Conservation (phyloP, 1,139 yeast genomes). For the Nadsonia commutata region DNA sequence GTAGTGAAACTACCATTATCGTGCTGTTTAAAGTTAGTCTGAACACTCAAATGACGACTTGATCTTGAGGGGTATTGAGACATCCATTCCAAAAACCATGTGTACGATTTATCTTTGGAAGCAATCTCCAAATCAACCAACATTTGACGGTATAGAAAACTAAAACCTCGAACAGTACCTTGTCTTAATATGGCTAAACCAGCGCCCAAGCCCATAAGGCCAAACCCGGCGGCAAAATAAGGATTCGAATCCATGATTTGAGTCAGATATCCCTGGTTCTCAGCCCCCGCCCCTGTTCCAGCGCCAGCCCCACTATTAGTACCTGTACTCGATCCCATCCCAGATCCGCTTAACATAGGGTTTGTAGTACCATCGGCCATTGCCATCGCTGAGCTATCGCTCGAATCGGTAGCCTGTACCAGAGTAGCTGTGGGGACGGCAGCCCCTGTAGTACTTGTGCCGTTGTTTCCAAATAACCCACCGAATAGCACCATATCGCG, state of each 20-base stretch:
- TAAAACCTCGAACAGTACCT: slow-evolving; percentile 48
- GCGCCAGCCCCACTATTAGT: not conserved
- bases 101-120: slow-evolving; percentile 81
- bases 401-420: not conserved
- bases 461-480: not conserved
- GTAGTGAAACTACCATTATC: slow-evolving; percentile 87
- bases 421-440: not conserved
- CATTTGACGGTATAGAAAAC: slow-evolving; percentile 64
- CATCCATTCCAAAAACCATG: slow-evolving; percentile 98
- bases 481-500: not conserved
- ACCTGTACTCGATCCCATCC: not conserved
- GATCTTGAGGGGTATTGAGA: slow-evolving; percentile 51
- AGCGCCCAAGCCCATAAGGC: slow-evolving; percentile 86
- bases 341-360: not conserved
- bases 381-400: not conserved
- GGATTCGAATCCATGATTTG: slow-evolving; percentile 64
- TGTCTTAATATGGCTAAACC: slow-evolving; percentile 66
- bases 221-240: slow-evolving; percentile 93
- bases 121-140: slow-evolving; percentile 89
- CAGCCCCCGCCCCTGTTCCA: slow-evolving; percentile 2
- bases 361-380: not conserved
- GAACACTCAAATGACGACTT: slow-evolving; percentile 80
- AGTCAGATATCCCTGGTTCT: slow-evolving; percentile 24
- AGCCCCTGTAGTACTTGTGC: not conserved
- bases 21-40: slow-evolving; percentile 75